phyloP scores from a whole-genome alignment of 345 rosid species.

The thale cress (Arabidopsis thaliana) region DNA sequence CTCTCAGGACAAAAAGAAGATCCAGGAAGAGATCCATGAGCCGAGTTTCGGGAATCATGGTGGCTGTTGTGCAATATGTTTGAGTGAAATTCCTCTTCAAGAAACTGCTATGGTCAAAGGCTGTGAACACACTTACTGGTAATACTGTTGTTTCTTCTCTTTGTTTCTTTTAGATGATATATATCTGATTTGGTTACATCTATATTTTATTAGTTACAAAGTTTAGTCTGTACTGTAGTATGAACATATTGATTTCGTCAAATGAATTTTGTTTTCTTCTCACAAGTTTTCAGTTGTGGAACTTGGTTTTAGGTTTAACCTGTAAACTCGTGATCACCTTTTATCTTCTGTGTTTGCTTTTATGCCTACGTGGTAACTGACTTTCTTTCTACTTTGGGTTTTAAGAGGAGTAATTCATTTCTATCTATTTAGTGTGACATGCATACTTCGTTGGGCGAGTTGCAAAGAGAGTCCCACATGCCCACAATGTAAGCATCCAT shows the following conservation, averaged over 20 bases:
- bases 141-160: constrained; percentile 31
- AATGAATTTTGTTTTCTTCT: neutral
- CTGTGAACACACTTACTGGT: constrained; percentile 99
- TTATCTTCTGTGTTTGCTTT: constrained; percentile 3
- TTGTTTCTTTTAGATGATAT: neutral
- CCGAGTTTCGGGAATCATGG: constrained; percentile 63
- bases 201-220: neutral
- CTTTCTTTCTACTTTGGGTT: constrained; percentile 25
- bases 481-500: constrained; percentile 96
- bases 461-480: constrained; percentile 68
- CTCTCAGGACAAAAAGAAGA: constrained; percentile 53
- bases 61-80: constrained; percentile 84
- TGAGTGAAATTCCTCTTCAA: constrained; percentile 72
- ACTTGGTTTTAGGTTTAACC: constrained; percentile 7
- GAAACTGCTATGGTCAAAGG: constrained; percentile 93
- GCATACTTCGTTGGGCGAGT: constrained; percentile 93
- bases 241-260: neutral
- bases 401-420: constrained; percentile 28
- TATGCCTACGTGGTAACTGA: neutral
- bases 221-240: neutral
- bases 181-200: neutral
- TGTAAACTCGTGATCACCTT: neutral
- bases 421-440: constrained; percentile 65
- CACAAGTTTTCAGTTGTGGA: neutral
- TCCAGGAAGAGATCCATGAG: constrained; percentile 41